phyloP scores from a whole-genome alignment of 805 yeast genomes.

The Jamesozyma piceae region DNA sequence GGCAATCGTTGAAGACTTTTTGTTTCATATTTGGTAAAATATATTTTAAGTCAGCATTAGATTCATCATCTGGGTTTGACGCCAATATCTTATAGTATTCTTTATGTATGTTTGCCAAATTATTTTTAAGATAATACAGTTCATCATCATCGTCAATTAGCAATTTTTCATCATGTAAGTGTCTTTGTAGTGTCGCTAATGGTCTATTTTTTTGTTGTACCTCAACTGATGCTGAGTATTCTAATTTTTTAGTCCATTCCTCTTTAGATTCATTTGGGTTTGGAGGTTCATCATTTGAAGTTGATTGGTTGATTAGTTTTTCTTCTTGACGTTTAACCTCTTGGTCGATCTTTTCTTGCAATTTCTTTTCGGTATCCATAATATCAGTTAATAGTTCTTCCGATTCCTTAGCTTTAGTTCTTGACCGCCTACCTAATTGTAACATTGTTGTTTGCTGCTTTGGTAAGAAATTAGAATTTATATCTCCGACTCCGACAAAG shows the following conservation, averaged over 20 bases:
- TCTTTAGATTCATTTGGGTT: conserved; percentile 32
- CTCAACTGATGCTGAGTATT: conserved; percentile 62
- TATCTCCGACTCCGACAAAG: conserved; percentile 95
- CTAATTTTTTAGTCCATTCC: conserved; percentile 48
- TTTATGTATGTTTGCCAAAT: conserved; percentile 54
- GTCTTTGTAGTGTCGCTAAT: conserved; percentile 69
- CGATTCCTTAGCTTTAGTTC: conserved; percentile 25
- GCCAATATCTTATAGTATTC: conserved; percentile 51
- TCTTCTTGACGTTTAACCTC: conserved; percentile 31
- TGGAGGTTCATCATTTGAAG: conserved; percentile 21
- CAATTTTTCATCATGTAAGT: conserved; percentile 45
- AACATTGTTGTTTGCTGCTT: conserved; percentile 61
- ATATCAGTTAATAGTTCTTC: conserved; percentile 29
- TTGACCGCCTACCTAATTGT: conserved; percentile 26
- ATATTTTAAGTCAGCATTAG: conserved; percentile 53
- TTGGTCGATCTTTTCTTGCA: conserved; percentile 25
- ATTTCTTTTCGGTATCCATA: conserved; percentile 25
- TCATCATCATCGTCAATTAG: conserved; percentile 77
- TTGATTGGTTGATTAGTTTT: conserved; percentile 26
- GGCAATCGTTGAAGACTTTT: conserved; percentile 55
- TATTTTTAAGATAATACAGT: conserved; percentile 50
- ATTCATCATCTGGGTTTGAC: conserved; percentile 33
- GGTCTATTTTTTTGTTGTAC: conserved; percentile 79
- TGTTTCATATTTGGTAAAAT: conserved; percentile 69
- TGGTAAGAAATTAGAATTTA: conserved; percentile 85